Evolutionary conservation across 2,329 filamentous ascomycete genomes (phyloP).

Genomic region (Cytospora piceae): DNA sequence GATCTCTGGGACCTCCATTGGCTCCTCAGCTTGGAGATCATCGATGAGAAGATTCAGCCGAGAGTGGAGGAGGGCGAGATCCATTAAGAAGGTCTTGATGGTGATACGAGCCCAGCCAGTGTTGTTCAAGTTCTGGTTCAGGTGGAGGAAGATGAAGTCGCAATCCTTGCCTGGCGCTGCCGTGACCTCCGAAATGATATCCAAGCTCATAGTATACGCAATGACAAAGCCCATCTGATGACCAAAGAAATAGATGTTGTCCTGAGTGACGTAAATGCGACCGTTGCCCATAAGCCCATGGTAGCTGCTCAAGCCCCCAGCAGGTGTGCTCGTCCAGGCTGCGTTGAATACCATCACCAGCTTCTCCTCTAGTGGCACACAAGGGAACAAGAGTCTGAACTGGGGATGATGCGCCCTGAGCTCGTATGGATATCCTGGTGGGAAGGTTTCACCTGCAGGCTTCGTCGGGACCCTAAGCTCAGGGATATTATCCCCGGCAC

Average conservation of each 20-base stretch:
- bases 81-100: constrained; percentile 91
- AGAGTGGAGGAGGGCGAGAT: constrained; percentile 78
- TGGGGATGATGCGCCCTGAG: constrained; percentile 88
- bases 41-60: constrained; percentile 85
- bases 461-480: constrained; percentile 38
- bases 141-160: constrained; percentile 88
- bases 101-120: constrained; percentile 74
- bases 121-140: constrained; percentile 63
- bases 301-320: constrained; percentile 46
- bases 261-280: constrained; percentile 83
- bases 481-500: constrained; percentile 31
- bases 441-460: constrained; percentile 61
- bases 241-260: constrained; percentile 94
- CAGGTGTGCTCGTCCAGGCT: constrained; percentile 69
- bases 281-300: constrained; percentile 66
- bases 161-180: constrained; percentile 87
- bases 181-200: constrained; percentile 84
- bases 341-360: constrained; percentile 91
- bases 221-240: constrained; percentile 90
- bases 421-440: constrained; percentile 76
- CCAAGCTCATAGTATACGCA: constrained; percentile 75
- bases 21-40: constrained; percentile 73
- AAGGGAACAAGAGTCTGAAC: constrained; percentile 88
- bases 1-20: constrained; percentile 68
- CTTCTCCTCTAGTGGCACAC: constrained; percentile 76